Conservation (phyloP, 345 rosid species). For the Bretschneidera sinensis region DNA sequence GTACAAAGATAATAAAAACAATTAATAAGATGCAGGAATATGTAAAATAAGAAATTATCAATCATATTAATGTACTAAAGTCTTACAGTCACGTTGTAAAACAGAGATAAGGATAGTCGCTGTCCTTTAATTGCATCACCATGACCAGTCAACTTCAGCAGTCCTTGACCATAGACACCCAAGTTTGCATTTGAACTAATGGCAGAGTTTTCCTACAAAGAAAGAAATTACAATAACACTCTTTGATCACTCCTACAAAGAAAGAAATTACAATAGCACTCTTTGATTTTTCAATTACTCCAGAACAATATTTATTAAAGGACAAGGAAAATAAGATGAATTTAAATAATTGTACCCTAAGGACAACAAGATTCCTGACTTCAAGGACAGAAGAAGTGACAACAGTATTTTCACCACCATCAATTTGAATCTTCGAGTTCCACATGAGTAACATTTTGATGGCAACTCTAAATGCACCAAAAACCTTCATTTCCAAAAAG, state of each 20-base stretch:
- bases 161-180: conserved; percentile 93
- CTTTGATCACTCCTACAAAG: conserved; percentile 74
- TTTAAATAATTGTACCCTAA: conserved; percentile 56
- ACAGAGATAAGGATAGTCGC: conserved; percentile 85
- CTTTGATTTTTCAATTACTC: conserved; percentile 10
- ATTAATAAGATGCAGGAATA: too few species aligned
- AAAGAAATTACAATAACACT: conserved; percentile 23
- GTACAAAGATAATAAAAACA: too few species aligned
- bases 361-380: conserved; percentile 93
- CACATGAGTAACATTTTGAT: conserved; percentile 93
- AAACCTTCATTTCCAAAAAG: conserved; percentile 60
- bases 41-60: conserved; percentile 10
- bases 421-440: conserved; percentile 89
- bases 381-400: conserved; percentile 89
- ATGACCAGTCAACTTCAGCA: conserved; percentile 65
- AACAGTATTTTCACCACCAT: conserved; percentile 86
- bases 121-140: conserved; percentile 96
- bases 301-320: neutral
- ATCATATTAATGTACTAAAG: conserved; percentile 9
- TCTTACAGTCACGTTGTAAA: conserved; percentile 93
- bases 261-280: conserved; percentile 22
- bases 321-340: neutral
- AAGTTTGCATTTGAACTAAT: conserved; percentile 82
- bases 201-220: conserved; percentile 70
- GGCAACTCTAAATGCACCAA: conserved; percentile 89